phyloP scores from a whole-genome alignment of 371 early-diverging fungal genomes.

The Mortierella sp. region DNA sequence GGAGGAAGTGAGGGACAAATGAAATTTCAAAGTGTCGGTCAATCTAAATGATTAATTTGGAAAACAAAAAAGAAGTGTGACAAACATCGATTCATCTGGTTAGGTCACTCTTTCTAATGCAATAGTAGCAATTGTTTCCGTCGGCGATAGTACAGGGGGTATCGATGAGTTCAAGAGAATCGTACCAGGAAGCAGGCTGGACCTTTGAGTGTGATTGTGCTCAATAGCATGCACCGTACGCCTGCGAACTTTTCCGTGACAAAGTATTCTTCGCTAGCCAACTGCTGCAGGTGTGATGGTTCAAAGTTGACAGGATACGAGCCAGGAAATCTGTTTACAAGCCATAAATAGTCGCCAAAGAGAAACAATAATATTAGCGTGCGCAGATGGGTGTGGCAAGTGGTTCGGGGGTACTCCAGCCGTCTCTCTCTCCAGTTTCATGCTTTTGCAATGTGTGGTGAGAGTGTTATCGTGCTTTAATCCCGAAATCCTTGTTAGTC shows the following conservation, averaged over 20 bases:
- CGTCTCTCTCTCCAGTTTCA: background rate
- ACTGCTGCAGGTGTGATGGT: slow-evolving; percentile 69
- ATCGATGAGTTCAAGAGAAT: background rate
- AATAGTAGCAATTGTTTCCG: background rate
- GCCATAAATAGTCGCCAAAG: background rate
- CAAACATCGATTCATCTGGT: background rate
- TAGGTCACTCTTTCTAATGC: background rate
- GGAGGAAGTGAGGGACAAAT: slow-evolving; percentile 74
- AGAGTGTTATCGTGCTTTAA: background rate
- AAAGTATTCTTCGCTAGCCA: slow-evolving; percentile 87
- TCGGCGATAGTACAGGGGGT: background rate
- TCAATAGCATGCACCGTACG: slow-evolving; percentile 80
- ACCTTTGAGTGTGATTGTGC: slow-evolving; percentile 67
- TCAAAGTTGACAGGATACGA: slow-evolving; percentile 89
- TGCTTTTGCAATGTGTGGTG: background rate
- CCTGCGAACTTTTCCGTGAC: slow-evolving; percentile 95
- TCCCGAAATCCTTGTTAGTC: background rate
- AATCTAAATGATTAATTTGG: slow-evolving; percentile 60
- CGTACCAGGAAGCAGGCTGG: slow-evolving; percentile 75
- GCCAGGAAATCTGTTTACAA: slow-evolving; percentile 84
- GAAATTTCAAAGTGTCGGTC: slow-evolving; percentile 78
- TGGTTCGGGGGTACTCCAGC: background rate
- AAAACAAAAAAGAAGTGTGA: background rate
- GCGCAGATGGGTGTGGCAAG: background rate
- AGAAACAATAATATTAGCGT: background rate